Base-by-base conservation (phyloP, 257 asterid species). In the Dorcoceras hygrometricum region DNA sequence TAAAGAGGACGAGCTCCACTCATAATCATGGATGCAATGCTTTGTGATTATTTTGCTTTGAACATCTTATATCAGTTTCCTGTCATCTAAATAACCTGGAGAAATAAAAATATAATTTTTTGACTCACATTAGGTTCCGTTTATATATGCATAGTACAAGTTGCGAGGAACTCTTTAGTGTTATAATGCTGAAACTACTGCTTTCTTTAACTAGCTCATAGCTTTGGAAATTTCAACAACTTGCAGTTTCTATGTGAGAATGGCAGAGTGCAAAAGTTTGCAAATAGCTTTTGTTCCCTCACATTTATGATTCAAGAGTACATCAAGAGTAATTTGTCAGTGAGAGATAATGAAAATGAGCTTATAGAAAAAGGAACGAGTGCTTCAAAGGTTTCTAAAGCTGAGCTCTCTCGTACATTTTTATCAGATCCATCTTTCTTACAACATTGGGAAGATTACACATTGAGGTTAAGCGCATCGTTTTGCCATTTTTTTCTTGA, bases 271-370 rank as follows among this genome's bases (percentile, higher is more conserved):
- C 97, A 90, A 43, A 94, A 94, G 63, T 88, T 94, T 77, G 95
- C 99, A 31, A 94, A 94, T 83, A 90, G 96, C 84, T 94, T 94
- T 75, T 90, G 96, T 79, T 90, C 99, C n/a, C 87, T 89, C 11
- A 90, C 96, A 32, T 90, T 90, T 81, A 82, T 83, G 87, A 81
- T 94, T 79, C 99, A 90, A 77, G 97, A 88, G 69, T 79, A 79
- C 77, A 79, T 76, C 67, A 71, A 59, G 34, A 62, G 43, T 66
- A 78, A 74, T 62, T 78, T 71, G 16, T 66, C 69, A 28, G 74
- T 61, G 74, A 67, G 54, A 50, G 80, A 78, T 62, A 57, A 57
- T 73, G 62, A 68, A 68, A 70, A 78, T 73, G 78, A 72, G 56
- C 72, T 80, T 25, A 77, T 75, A 69, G 76, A 66, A 65, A 74